Percentiles rank a stretch among this genome's conserved stretches.
Evolutionary conservation across 495 filamentous ascomycete genomes (phyloP).

Genomic region (Trichoderma orchidacearum): DNA sequence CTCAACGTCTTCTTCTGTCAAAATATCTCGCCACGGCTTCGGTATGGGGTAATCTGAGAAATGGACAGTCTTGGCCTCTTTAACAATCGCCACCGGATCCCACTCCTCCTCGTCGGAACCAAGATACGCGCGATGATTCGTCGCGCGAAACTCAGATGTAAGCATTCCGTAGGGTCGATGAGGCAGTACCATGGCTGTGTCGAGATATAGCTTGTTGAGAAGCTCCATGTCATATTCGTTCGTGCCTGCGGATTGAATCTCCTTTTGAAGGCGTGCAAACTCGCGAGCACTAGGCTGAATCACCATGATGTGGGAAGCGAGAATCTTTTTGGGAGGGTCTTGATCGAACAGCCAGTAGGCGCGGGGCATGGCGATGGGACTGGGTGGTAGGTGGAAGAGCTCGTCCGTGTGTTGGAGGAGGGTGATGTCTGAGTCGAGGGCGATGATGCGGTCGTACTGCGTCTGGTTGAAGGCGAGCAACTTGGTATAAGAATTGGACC

Average conservation of each 20-base stretch:
- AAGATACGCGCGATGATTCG: slow-evolving; percentile 46
- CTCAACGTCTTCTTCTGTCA: slow-evolving; percentile 17
- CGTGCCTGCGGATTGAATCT: slow-evolving; percentile 20
- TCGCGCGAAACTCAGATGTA: slow-evolving; percentile 53
- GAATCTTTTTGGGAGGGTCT: slow-evolving; percentile 15
- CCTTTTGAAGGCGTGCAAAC: slow-evolving; percentile 37
- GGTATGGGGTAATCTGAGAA: slow-evolving; percentile 74
- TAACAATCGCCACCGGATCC: slow-evolving; percentile 48
- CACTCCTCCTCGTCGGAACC: slow-evolving; percentile 50
- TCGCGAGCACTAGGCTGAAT: slow-evolving; percentile 45
- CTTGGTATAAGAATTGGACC: slow-evolving; percentile 55
- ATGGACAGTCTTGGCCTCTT: slow-evolving; percentile 64
- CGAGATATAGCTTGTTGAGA: slow-evolving; percentile 53
- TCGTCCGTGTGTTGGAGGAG: slow-evolving; percentile 57
- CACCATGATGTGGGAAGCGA: slow-evolving; percentile 52
- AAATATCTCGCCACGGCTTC: slow-evolving; percentile 63
- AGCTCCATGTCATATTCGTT: slow-evolving; percentile 60
- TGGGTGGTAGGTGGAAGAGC: slow-evolving; percentile 54
- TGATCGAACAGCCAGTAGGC: slow-evolving; percentile 57
- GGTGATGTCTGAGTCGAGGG: slow-evolving; percentile 55
- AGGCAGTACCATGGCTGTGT: slow-evolving; percentile 57
- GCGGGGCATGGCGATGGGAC: slow-evolving; percentile 48
- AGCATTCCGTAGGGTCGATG: slow-evolving; percentile 60
- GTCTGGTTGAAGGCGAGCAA: slow-evolving; percentile 58
- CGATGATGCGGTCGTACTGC: slow-evolving; percentile 51